Percentiles rank a stretch among this genome's conserved stretches.
Conservation (phyloP, 495 filamentous ascomycete genomes). For the Saxophila tyrrhenica region DNA sequence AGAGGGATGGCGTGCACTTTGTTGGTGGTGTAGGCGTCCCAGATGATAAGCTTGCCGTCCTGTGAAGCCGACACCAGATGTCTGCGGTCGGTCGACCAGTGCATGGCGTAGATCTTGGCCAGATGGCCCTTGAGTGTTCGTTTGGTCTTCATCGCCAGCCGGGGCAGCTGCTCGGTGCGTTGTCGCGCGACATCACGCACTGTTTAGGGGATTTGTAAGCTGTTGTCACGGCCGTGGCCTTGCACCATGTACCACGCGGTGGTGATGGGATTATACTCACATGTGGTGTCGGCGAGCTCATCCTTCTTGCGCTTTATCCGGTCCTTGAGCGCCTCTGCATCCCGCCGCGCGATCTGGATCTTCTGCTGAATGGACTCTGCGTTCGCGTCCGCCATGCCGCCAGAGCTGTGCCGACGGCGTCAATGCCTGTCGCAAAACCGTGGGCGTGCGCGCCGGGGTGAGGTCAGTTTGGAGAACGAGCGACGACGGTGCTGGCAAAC, state of each 20-base stretch:
- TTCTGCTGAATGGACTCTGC: conserved; percentile 69
- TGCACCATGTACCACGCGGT: background rate
- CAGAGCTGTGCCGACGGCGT: conserved; percentile 9
- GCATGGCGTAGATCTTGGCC: conserved; percentile 99
- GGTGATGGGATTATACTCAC: conserved; percentile 48
- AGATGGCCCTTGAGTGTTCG: conserved; percentile 93
- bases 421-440: conserved; percentile 11
- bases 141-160: conserved; percentile 91
- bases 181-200: conserved; percentile 84
- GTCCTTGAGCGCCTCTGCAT: conserved; percentile 96
- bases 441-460: background rate
- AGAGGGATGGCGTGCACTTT: conserved; percentile 99
- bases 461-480: background rate
- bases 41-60: conserved; percentile 98
- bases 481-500: conserved; percentile 1
- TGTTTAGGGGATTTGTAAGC: conserved; percentile 29
- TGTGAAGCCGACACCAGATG: conserved; percentile 97
- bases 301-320: conserved; percentile 99
- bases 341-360: conserved; percentile 92
- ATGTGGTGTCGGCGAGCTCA: conserved; percentile 91
- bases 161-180: conserved; percentile 78
- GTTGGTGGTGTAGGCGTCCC: conserved; percentile 99
- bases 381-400: conserved; percentile 46
- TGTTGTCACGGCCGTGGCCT: background rate
- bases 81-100: conserved; percentile 97